A percentile compares a stretch with the other conserved stretches of the same genome.
These are phyloP conservation scores for Aspergillus affinis DNA, from an alignment of 495 filamentous ascomycete species.

Conservation along the genomic window DNA sequence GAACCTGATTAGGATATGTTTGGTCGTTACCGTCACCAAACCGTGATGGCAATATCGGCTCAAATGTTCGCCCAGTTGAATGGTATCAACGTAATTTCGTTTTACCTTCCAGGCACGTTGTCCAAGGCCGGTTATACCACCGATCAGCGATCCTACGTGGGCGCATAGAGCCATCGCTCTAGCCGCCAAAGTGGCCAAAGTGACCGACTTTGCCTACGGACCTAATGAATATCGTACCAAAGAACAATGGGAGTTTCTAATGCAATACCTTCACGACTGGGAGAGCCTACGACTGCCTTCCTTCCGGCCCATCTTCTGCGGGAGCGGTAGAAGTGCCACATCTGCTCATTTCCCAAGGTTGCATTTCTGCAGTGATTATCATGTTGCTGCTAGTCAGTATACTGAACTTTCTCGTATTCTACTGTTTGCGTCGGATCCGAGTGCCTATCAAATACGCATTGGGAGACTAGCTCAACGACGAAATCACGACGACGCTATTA, in stretches of 20 bases:
- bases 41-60: no score
- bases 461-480: background rate
- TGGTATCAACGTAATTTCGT: no score
- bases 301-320: background rate
- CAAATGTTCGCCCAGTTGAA: no score
- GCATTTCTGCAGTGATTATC: conserved; percentile 1
- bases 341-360: background rate
- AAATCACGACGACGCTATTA: background rate
- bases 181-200: conserved; percentile 2
- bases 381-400: conserved; percentile 4
- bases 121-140: no score
- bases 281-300: background rate
- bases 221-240: background rate
- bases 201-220: conserved; percentile 7
- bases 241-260: conserved; percentile 2
- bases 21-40: no score
- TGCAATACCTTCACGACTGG: conserved; percentile 8
- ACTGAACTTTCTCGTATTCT: conserved; percentile 2
- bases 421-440: background rate
- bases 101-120: no score
- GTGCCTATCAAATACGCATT: background rate
- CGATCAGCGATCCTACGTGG: no score
- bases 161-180: background rate
- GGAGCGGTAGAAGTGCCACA: background rate
- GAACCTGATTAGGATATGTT: no score